Base-by-base conservation (phyloP, 768 basidiomycete species). In the Russula vinacea region DNA sequence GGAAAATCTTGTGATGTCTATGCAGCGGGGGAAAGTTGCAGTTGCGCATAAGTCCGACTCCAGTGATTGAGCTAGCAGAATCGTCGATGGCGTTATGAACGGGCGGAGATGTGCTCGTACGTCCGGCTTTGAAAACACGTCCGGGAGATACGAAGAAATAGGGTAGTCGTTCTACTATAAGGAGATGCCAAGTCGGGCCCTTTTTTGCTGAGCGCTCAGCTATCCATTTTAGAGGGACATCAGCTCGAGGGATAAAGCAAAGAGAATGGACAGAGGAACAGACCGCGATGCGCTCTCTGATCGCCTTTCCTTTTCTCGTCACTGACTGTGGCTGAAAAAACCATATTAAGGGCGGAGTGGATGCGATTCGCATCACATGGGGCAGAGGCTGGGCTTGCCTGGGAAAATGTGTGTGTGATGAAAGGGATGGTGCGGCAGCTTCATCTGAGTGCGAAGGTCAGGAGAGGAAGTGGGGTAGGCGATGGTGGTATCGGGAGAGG, bases 41-140 rank as follows among this genome's bases (percentile, higher is more conserved):
- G 83, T n/a, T 0, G 93, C 92, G 69, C 84, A 84, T 37, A 98
- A 82, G 71, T 98, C 96, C 16, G 91, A 94, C 77, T 98, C 95
- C 55, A 99, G 86, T 5, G 94, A 98, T 73, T 99, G 96, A 0
- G 96, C 96, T 17, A 98, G 78, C 24, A 99, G 87, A 70, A 96
- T 89, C 16, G 89, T 86, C 0, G 84, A 88, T 0, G 77, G 85
- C 63, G 75, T 78, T 0, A 91, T 82, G 26, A 91, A 74, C 8
- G 79, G 74, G 56, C 92, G 75, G 35, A 96, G 73, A 60, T 87
- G 81, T 0, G 78, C 69, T 76, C 98, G 96, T 7, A 96, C 92
- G 2, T 70, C 73, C 6, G 83, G 78, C 71, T 84, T 83, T 67
- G 86, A 74, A 65, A 86, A n/a, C n/a, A 84, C 76, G 66, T 90